Conservation (phyloP, 2,329 filamentous ascomycete species). For the Pezicula radicicola region DNA sequence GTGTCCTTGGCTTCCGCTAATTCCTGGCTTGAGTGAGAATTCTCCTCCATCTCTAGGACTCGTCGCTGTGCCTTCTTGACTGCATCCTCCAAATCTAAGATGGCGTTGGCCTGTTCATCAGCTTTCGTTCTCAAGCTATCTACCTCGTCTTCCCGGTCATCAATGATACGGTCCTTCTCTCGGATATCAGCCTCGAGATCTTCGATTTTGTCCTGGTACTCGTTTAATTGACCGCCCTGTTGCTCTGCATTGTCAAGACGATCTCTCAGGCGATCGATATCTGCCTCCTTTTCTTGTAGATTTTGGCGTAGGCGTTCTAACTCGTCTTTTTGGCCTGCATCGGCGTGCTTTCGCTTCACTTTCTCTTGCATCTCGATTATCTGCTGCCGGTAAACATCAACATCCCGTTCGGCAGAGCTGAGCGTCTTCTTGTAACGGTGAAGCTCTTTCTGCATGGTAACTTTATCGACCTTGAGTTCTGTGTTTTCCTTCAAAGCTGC, state of each 20-base stretch:
- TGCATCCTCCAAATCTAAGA: slow-evolving; percentile 55
- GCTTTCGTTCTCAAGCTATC: slow-evolving; percentile 59
- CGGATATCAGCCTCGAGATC: slow-evolving; percentile 74
- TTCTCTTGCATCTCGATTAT: slow-evolving; percentile 80
- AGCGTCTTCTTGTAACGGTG: slow-evolving; percentile 83
- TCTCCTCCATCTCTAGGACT: slow-evolving; percentile 54
- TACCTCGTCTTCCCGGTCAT: slow-evolving; percentile 72
- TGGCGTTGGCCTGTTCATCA: slow-evolving; percentile 48
- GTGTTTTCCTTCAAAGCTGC: slow-evolving; percentile 91
- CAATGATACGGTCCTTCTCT: slow-evolving; percentile 71
- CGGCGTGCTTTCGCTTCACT: slow-evolving; percentile 70
- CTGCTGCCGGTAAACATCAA: slow-evolving; percentile 80
- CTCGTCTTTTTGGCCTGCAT: slow-evolving; percentile 64
- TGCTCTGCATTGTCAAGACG: slow-evolving; percentile 29
- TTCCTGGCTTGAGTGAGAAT: slow-evolving; percentile 47
- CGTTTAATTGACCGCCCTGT: slow-evolving; percentile 57
- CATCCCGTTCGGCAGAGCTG: slow-evolving; percentile 76
- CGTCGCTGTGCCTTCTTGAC: slow-evolving; percentile 53
- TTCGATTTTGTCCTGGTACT: slow-evolving; percentile 69
- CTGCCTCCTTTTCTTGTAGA: slow-evolving; percentile 52
- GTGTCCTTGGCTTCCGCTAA: slow-evolving; percentile 50
- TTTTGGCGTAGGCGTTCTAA: slow-evolving; percentile 54
- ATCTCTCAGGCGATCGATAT: slow-evolving; percentile 48
- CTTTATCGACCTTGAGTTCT: slow-evolving; percentile 88
- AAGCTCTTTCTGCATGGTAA: slow-evolving; percentile 86